These are phyloP conservation scores for Hypomontagnella submonticulosa DNA, from an alignment of 495 filamentous ascomycete species.

Conservation along the genomic window DNA sequence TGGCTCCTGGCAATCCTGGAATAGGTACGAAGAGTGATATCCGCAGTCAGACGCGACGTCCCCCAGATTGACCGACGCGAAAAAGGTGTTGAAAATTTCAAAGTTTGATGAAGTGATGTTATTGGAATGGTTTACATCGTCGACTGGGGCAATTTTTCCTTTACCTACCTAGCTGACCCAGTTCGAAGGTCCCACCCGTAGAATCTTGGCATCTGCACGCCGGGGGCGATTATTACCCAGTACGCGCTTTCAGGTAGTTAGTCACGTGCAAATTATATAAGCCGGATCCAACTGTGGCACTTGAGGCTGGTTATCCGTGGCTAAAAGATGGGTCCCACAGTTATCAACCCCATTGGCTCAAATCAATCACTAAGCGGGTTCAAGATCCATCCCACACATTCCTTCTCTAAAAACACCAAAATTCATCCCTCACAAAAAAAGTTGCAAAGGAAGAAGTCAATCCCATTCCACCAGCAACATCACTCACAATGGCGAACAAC, in stretches of 20 bases:
- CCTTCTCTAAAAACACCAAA: conserved; percentile 51
- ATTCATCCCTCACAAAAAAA: conserved; percentile 58
- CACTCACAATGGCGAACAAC: conserved; percentile 69
- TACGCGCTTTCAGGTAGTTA: too few relatives aligned
- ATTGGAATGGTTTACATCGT: conserved; percentile 14
- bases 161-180: neutral
- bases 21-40: neutral
- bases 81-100: conserved; percentile 19
- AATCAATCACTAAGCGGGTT: conserved; percentile 46
- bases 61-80: conserved; percentile 35
- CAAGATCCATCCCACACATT: conserved; percentile 48
- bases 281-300: neutral
- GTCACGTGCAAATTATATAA: conserved; percentile 30
- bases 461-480: conserved; percentile 62
- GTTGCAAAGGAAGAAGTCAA: conserved; percentile 54
- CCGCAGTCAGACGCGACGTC: conserved; percentile 30
- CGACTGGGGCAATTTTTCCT: conserved; percentile 34
- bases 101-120: conserved; percentile 30
- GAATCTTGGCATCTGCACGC: conserved; percentile 1
- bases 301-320: conserved; percentile 25
- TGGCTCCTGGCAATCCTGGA: conserved; percentile 9
- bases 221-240: conserved; percentile 4
- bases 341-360: conserved; percentile 30
- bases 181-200: conserved; percentile 10
- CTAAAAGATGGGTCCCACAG: conserved; percentile 8